phyloP scores from a whole-genome alignment of 495 filamentous ascomycete genomes.

The Penicillium chermesinum region DNA sequence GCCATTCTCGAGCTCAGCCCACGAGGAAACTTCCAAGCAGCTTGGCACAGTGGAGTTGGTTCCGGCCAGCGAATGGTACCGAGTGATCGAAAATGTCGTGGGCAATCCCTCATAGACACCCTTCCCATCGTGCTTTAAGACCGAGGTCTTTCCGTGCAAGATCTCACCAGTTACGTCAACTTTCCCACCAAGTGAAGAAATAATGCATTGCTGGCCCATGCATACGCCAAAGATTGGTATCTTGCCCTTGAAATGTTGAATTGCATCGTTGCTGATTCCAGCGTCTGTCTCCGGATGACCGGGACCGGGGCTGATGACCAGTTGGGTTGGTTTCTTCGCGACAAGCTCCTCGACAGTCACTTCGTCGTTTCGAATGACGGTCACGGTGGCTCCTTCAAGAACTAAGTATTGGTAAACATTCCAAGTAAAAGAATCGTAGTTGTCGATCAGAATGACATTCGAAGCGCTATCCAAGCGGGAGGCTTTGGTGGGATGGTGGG shows the following conservation, averaged over 20 bases:
- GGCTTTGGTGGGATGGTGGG: constrained; percentile 68
- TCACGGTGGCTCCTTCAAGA: constrained; percentile 84
- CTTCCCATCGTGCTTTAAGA: constrained; percentile 78
- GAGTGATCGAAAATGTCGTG: constrained; percentile 77
- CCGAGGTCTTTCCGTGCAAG: constrained; percentile 93
- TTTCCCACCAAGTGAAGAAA: constrained; percentile 81
- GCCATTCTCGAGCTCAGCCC: constrained; percentile 57
- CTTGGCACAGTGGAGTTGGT: constrained; percentile 84
- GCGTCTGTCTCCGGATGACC: constrained; percentile 88
- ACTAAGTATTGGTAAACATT: constrained; percentile 98
- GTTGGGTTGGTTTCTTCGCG: constrained; percentile 76
- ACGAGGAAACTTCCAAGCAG: constrained; percentile 87
- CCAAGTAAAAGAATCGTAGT: constrained; percentile 99
- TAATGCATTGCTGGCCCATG: constrained; percentile 98
- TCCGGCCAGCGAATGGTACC: constrained; percentile 95
- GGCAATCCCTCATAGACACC: constrained; percentile 78
- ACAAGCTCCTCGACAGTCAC: constrained; percentile 80
- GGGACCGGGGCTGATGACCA: constrained; percentile 92
- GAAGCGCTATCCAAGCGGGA: constrained; percentile 66
- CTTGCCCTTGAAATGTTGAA: constrained; percentile 89
- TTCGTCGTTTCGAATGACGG: constrained; percentile 88
- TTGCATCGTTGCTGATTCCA: constrained; percentile 86
- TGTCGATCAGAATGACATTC: constrained; percentile 94
- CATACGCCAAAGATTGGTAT: constrained; percentile 96
- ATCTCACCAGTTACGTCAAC: constrained; percentile 95